Conservation (phyloP, 441 rosid genomes). For the Melastoma candidum region DNA sequence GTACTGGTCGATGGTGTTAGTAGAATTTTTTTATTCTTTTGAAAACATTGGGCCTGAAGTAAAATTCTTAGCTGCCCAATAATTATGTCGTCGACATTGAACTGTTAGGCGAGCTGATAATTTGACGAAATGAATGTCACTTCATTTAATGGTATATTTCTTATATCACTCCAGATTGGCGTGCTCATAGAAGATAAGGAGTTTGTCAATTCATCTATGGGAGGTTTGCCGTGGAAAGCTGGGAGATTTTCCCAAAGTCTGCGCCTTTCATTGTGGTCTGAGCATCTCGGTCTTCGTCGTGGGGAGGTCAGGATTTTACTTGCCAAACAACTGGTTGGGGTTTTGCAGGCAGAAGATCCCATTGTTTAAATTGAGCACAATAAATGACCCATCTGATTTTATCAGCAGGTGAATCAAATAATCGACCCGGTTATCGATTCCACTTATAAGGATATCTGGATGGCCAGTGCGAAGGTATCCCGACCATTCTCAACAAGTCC, state of each 20-base stretch:
- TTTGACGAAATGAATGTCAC: too few relatives aligned
- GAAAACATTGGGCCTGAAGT: too few relatives aligned
- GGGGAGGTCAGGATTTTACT: conserved; percentile 51
- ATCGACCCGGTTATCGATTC: conserved; percentile 78
- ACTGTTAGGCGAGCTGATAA: too few relatives aligned
- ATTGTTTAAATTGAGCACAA: too few relatives aligned
- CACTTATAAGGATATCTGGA: conserved; percentile 80
- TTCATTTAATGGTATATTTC: not conserved
- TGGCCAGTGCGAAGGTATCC: conserved; percentile 76
- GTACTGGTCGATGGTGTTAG: conserved; percentile 20
- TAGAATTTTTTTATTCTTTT: not conserved
- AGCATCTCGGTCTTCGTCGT: conserved; percentile 81
- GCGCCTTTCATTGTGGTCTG: conserved; percentile 91
- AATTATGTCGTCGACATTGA: too few relatives aligned
- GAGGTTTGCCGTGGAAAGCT: conserved; percentile 91
- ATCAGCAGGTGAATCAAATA: conserved; percentile 50
- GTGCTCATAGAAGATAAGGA: conserved; percentile 89
- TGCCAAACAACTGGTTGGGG: too few relatives aligned
- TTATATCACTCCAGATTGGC: conserved; percentile 48
- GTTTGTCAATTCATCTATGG: conserved; percentile 72
- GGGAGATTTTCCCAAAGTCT: conserved; percentile 80
- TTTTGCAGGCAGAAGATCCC: too few relatives aligned
- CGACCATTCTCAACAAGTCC: too few relatives aligned
- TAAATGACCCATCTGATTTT: not conserved
- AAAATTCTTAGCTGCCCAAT: too few relatives aligned